These are phyloP conservation scores for Fomitopsis serialis DNA, from an alignment of 768 basidiomycete genomes.

Conservation along the genomic window DNA sequence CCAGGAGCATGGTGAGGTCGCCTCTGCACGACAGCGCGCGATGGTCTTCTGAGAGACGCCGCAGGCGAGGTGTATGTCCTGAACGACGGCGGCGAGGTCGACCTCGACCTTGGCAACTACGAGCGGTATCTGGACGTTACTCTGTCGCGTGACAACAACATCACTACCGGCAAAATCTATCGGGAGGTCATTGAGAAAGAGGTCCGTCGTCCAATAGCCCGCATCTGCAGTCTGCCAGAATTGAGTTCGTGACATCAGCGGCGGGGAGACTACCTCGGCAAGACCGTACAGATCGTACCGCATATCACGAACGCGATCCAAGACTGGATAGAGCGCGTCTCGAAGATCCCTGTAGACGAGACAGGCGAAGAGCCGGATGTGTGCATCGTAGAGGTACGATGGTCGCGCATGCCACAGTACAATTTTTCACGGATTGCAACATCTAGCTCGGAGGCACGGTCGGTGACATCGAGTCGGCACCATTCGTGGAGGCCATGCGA, in stretches of 20 bases:
- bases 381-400: slow-evolving; percentile 87
- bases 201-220: slow-evolving; percentile 39
- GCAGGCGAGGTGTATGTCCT: slow-evolving; percentile 95
- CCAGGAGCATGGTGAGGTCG: slow-evolving; percentile 85
- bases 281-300: slow-evolving; percentile 97
- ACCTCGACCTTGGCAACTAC: slow-evolving; percentile 96
- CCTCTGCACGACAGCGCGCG: background rate
- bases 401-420: background rate
- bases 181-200: slow-evolving; percentile 95
- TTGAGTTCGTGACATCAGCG: slow-evolving; percentile 35
- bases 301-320: slow-evolving; percentile 97
- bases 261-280: slow-evolving; percentile 87
- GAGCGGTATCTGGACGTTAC: slow-evolving; percentile 97
- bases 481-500: slow-evolving; percentile 98
- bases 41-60: slow-evolving; percentile 5
- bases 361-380: slow-evolving; percentile 91
- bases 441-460: slow-evolving; percentile 94
- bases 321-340: slow-evolving; percentile 96
- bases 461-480: slow-evolving; percentile 97
- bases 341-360: slow-evolving; percentile 91
- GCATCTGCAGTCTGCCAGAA: background rate
- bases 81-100: slow-evolving; percentile 98
- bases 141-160: slow-evolving; percentile 91
- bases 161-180: slow-evolving; percentile 98
- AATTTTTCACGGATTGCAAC: background rate